Base-by-base conservation (phyloP, 2,329 filamentous ascomycete genomes). In the Pseudogymnoascus sp. region DNA sequence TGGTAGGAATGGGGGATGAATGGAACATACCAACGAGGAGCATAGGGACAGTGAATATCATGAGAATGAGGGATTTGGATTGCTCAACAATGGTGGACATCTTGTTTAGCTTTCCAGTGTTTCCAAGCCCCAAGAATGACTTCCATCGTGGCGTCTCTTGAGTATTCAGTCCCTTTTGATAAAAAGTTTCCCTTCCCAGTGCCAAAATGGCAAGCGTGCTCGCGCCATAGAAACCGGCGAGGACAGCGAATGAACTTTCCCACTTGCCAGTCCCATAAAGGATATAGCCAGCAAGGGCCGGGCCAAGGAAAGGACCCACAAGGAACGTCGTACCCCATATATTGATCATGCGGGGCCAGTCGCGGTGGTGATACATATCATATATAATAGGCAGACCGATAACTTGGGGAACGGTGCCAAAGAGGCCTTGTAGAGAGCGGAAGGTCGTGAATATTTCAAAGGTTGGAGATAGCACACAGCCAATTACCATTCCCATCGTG, bases 391-490 rank as follows among this genome's bases (percentile, higher is more conserved):
- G 72, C 4, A 75, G 66, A 3, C 74, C 74, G 35, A 75, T 73
- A 55, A 77, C 68, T 65, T 77, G 72, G 21, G 76, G 73, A 31
- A 74, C 69, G 2, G 74, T 75, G 0, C 73, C 73, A 58, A 75
- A 73, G 4, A 75, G 65, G 8, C 74, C 74, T 52, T 75, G 74
- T 4, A 75, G 67, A 25, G 73, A 71, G 21, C 74, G 72, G 62
- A 73, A 75, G 6, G 72, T 68, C 1, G 74, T 75, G 63, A 77
- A 78, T n/a, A 71, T 71, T 5, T 69, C 69, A 61, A 71, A 78
- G 35, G 71, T 68, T 33, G 72, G 69, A 1, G 76, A 75, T 27
- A 76, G 70, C 1, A 74, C 70, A 4, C 73, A 72, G 1, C 76
- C 76, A 8, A 75, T 63, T 3, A 78, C 72, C 66, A 76, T 74